Evolutionary conservation across 371 early-diverging fungal genomes (phyloP).

Genomic region (Rhizomucor pusillus): DNA sequence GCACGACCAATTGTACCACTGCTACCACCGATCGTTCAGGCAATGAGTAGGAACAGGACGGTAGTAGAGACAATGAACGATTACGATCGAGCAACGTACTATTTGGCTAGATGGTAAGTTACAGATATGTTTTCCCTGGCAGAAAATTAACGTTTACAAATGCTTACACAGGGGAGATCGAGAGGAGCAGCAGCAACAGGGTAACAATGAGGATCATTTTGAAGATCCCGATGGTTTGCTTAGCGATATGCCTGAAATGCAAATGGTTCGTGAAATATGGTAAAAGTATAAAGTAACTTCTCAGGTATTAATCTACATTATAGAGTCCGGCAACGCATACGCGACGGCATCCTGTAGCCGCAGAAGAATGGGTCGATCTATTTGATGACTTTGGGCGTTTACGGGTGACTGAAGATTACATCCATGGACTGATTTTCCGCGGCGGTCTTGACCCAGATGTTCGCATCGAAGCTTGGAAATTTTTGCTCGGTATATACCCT

Average conservation of each 20-base stretch:
- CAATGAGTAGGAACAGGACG: conserved; percentile 45
- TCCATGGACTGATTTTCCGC: conserved; percentile 68
- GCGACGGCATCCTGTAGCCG: conserved; percentile 56
- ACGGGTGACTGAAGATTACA: conserved; percentile 39
- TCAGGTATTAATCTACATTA: too few species aligned
- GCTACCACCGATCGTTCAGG: conserved; percentile 50
- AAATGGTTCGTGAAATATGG: conserved; percentile 11
- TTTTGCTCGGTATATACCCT: conserved; percentile 78
- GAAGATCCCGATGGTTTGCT: conserved; percentile 26
- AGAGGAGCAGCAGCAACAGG: conserved; percentile 37
- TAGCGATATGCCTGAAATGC: conserved; percentile 28
- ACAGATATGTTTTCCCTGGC: too few species aligned
- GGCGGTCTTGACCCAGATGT: conserved; percentile 84
- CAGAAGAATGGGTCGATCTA: conserved; percentile 75
- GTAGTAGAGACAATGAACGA: conserved; percentile 60
- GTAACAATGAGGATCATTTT: conserved; percentile 11
- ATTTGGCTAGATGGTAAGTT: conserved; percentile 73
- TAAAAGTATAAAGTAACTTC: background rate
- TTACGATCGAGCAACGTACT: conserved; percentile 78
- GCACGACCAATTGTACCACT: conserved; percentile 76
- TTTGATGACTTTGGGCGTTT: conserved; percentile 69
- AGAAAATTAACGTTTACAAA: too few species aligned
- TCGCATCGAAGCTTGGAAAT: conserved; percentile 89
- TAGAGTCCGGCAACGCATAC: conserved; percentile 29
- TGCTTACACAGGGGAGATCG: conserved; percentile 20